phyloP scores from a whole-genome alignment of 768 basidiomycete species.

The Kwoniella dejecticola region DNA sequence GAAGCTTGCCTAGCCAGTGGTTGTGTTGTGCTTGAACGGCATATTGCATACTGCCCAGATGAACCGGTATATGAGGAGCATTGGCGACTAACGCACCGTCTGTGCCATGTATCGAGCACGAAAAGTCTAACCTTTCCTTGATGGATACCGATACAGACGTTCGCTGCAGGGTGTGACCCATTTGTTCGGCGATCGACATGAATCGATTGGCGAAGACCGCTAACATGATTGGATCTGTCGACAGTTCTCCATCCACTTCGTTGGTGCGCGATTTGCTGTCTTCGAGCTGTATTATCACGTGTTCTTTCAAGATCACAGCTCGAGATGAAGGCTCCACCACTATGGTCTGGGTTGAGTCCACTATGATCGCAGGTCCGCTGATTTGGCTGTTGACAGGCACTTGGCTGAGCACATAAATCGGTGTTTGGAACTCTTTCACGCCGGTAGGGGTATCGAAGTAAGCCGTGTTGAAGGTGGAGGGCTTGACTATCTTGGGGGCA shows the following conservation, averaged over 20 bases:
- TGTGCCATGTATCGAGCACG: constrained; percentile 42
- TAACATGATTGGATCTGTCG: constrained; percentile 59
- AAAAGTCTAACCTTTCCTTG: constrained; percentile 89
- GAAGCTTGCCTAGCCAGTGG: constrained; percentile 47
- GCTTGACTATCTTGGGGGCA: constrained; percentile 4
- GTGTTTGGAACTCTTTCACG: constrained; percentile 23
- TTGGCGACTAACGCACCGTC: constrained; percentile 47
- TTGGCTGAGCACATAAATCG: constrained; percentile 27
- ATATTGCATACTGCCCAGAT: constrained; percentile 42
- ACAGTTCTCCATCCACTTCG: constrained; percentile 12
- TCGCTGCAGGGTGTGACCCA: constrained; percentile 87
- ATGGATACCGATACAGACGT: constrained; percentile 93
- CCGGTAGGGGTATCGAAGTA: constrained; percentile 30
- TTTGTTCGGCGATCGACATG: constrained; percentile 93
- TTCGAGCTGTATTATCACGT: constrained; percentile 42
- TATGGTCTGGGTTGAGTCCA: constrained; percentile 94
- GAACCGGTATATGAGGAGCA: constrained; percentile 45
- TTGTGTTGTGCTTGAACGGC: constrained; percentile 40
- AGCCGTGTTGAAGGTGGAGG: constrained; percentile 20
- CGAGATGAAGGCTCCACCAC: constrained; percentile 68
- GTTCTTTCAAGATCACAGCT: constrained; percentile 38
- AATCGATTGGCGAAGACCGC: constrained; percentile 94
- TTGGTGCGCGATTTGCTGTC: constrained; percentile 18
- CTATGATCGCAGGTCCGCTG: constrained; percentile 86
- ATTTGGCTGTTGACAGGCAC: constrained; percentile 61